A percentile compares a stretch with the other conserved stretches of the same genome.
phyloP scores from a whole-genome alignment of 352 stramenopile species.

The Phytophthora crassamura region DNA sequence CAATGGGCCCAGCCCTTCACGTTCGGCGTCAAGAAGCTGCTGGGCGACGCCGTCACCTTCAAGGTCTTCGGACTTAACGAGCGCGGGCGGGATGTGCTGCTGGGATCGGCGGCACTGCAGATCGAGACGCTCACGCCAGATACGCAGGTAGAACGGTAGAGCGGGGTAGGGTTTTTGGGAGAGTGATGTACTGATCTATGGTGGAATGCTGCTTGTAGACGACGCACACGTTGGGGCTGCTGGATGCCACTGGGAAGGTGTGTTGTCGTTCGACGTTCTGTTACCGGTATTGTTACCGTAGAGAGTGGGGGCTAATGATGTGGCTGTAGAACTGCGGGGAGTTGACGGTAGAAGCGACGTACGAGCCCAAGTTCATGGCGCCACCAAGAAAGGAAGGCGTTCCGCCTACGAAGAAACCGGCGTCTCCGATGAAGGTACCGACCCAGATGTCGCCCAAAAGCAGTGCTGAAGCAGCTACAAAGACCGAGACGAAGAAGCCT shows the following conservation, averaged over 20 bases:
- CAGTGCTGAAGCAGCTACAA: not conserved
- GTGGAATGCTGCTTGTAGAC: conserved; percentile 26
- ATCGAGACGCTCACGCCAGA: conserved; percentile 47
- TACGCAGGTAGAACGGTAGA: conserved; percentile 31
- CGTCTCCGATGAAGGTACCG: conserved; percentile 10
- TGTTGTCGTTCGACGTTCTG: conserved; percentile 9
- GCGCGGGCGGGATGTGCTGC: conserved; percentile 43
- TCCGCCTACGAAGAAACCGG: conserved; percentile 11
- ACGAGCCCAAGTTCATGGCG: conserved; percentile 52
- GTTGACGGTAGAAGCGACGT: conserved; percentile 47
- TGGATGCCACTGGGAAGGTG: conserved; percentile 25
- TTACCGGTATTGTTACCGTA: not conserved
- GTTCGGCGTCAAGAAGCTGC: conserved; percentile 60
- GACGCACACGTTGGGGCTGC: conserved; percentile 35
- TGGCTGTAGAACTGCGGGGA: conserved; percentile 39
- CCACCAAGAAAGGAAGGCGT: conserved; percentile 15
- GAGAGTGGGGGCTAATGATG: not conserved
- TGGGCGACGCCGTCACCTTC: conserved; percentile 54
- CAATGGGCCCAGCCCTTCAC: conserved; percentile 62
- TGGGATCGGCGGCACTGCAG: conserved; percentile 47
- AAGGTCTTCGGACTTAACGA: conserved; percentile 61
- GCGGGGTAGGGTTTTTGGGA: not conserved
- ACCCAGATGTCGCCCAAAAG: conserved; percentile 6
- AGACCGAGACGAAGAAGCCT: conserved; percentile 19
- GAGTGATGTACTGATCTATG: conserved; percentile 11